phyloP scores from a whole-genome alignment of 495 filamentous ascomycete species.

The Penicillium silybi region DNA sequence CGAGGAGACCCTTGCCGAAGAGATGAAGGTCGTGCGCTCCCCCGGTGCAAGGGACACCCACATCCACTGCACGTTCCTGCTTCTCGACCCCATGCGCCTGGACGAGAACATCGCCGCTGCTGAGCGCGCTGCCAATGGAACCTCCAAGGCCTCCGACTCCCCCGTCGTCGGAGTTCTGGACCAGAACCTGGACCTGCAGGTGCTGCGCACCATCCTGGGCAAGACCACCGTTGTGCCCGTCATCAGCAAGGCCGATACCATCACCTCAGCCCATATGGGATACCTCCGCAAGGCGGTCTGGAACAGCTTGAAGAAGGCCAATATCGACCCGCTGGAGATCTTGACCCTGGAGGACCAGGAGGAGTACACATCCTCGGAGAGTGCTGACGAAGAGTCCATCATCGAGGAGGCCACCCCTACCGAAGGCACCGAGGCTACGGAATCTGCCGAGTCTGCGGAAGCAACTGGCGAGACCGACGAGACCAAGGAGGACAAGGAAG shows the following conservation, averaged over 20 bases:
- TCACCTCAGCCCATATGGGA: constrained; percentile 90
- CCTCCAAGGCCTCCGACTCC: constrained; percentile 45
- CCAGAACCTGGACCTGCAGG: constrained; percentile 85
- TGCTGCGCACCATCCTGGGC: constrained; percentile 81
- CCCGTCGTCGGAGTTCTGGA: constrained; percentile 64
- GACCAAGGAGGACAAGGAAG: constrained; percentile 6
- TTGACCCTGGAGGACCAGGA: constrained; percentile 75
- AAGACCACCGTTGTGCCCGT: constrained; percentile 96
- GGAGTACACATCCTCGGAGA: constrained; percentile 55
- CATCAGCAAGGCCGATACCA: constrained; percentile 95
- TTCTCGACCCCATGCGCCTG: constrained; percentile 85
- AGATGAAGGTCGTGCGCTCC: constrained; percentile 93
- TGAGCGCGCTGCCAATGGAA: constrained; percentile 53
- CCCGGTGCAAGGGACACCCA: constrained; percentile 94
- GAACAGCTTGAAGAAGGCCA: constrained; percentile 77
- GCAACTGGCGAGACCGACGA: constrained; percentile 18
- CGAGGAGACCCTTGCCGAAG: constrained; percentile 94
- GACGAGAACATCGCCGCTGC: constrained; percentile 75
- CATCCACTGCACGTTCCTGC: constrained; percentile 91
- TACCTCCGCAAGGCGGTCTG: constrained; percentile 88
- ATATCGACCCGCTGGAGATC: constrained; percentile 84
- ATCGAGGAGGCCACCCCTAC: constrained; percentile 14
- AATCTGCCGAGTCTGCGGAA: constrained; percentile 2
- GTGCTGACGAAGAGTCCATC: constrained; percentile 47
- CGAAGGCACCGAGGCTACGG: constrained; percentile 27